Base-by-base conservation (phyloP, 139 green algal species). In the Tetradesmus obliquus region DNA sequence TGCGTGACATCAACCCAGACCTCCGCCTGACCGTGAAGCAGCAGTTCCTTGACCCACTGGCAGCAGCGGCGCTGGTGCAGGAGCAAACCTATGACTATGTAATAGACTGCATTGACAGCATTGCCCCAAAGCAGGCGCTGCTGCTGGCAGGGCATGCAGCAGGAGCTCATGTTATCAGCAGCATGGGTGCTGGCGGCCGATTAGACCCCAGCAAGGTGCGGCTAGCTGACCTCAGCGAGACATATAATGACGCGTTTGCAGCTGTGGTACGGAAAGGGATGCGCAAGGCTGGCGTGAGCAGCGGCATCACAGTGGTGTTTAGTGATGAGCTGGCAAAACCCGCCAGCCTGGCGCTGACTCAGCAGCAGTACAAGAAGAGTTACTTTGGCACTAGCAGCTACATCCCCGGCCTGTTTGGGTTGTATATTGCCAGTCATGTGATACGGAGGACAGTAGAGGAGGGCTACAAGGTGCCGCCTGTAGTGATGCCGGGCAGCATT, bases 1-100 rank as follows among this genome's bases (percentile, higher is more conserved):
- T 97, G 69, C 58, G 62, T 20, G 95, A 96, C 76, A 94, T 97
- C 90, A 97, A 97, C 90, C 92, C 93, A 2, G 74, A 72, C 0
- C 79, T 96, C 1, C 58, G 93, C 1, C 82, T 96, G 54, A 92
- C 88, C 51, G 90, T 91, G 8, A 58, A 89, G 79, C 86, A 92
- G 89, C 82, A 92, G 51, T 92, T 92, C n/a, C 60, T 92, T 2
- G 81, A 88, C 9, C 89, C 89, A 1, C 6, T 74, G 9, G 53
- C 62, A n/a, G 89, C 89, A 54, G 51, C 62, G 20, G 82, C 66
- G 10, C 89, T 92, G 20, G 89, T 88, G 53, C 45, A 87, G 19
- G 62, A 76, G 22, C 89, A 89, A 58, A 53, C 32, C 12, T 92
- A 91, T n/a, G 89, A 95, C 55, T 96, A 91, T 55, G 93, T 96